Conservation (phyloP, 2,329 filamentous ascomycete genomes). For the Chaetomiaceae sp. region DNA sequence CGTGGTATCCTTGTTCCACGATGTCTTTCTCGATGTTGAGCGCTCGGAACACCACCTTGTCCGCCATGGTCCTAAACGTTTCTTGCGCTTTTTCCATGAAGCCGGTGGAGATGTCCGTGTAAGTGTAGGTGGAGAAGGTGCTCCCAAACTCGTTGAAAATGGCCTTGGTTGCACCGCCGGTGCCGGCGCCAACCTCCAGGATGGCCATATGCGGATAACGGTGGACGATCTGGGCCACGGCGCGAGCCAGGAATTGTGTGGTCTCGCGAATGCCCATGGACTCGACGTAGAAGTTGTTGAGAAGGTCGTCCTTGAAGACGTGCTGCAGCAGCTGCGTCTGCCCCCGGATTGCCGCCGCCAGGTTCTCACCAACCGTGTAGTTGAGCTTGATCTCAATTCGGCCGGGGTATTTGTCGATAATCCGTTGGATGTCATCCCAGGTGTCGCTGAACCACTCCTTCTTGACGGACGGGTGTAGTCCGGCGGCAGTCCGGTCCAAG, state of each 20-base stretch:
- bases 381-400: neutral
- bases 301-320: neutral
- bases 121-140: too few relatives aligned
- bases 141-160: too few relatives aligned
- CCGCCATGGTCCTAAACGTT: neutral
- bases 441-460: neutral
- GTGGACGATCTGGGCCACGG: too few relatives aligned
- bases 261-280: too few relatives aligned
- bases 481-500: neutral
- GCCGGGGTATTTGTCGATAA: neutral
- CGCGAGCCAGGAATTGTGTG: too few relatives aligned
- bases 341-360: neutral
- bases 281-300: too few relatives aligned
- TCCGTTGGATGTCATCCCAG: neutral
- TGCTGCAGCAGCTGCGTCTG: neutral
- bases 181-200: too few relatives aligned
- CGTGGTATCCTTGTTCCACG: neutral
- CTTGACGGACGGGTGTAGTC: neutral
- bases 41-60: neutral
- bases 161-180: too few relatives aligned
- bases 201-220: too few relatives aligned
- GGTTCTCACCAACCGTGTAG: neutral
- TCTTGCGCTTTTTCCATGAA: neutral
- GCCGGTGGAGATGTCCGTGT: too few relatives aligned
- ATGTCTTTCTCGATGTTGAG: neutral